phyloP scores from a whole-genome alignment of 371 early-diverging fungal genomes.

The Actinomortierella ambigua region DNA sequence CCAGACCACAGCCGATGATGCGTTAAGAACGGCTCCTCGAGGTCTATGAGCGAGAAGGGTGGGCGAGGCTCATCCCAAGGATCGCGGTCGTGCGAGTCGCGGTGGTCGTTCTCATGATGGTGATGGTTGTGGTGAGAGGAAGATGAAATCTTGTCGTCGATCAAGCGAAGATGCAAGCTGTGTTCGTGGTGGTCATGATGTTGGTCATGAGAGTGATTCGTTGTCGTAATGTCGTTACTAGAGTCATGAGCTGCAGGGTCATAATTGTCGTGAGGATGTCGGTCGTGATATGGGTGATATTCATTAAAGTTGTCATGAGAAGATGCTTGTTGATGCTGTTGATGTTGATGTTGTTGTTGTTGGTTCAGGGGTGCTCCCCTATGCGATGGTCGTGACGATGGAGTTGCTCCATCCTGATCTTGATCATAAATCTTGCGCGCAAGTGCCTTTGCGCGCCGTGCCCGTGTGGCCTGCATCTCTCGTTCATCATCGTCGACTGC shows the following conservation, averaged over 20 bases:
- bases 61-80: conserved; percentile 31
- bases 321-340: conserved; percentile 1
- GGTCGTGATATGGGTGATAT: too few relatives aligned
- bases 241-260: too few relatives aligned
- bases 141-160: background rate
- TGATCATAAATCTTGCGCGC: too few relatives aligned
- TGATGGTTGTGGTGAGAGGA: background rate
- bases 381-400: background rate
- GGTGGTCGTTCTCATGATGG: background rate
- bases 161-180: too few relatives aligned
- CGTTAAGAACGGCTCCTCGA: conserved; percentile 18
- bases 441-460: too few relatives aligned
- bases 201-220: too few relatives aligned
- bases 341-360: conserved; percentile 3
- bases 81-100: conserved; percentile 2
- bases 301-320: conserved; percentile 1
- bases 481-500: too few relatives aligned
- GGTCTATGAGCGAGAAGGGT: conserved; percentile 26
- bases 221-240: too few relatives aligned
- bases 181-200: too few relatives aligned
- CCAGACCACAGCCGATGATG: conserved; percentile 38
- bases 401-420: background rate
- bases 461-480: too few relatives aligned
- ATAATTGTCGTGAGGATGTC: too few relatives aligned
- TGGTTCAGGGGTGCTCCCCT: background rate